A percentile compares a stretch with the other conserved stretches of the same genome.
Conservation (phyloP, 371 early-diverging fungal species). For the Enterocytospora artemiae region DNA sequence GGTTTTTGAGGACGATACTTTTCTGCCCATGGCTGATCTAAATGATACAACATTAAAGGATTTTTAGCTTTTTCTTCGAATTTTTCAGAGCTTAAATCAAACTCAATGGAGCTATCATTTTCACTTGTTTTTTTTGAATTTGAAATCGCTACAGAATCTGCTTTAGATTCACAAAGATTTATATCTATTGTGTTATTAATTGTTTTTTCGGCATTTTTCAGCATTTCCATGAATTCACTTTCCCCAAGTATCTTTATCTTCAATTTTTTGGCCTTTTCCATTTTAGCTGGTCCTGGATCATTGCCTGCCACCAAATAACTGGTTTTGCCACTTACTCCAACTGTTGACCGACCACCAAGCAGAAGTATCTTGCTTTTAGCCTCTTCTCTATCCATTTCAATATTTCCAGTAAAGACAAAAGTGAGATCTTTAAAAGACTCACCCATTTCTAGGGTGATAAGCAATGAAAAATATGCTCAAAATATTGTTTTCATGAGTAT, state of each 20-base stretch:
- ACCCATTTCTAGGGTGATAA: background rate
- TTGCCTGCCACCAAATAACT: conserved; percentile 71
- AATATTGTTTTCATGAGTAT: too few species aligned
- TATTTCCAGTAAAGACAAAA: conserved; percentile 54
- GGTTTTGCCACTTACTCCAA: conserved; percentile 73
- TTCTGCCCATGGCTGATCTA: conserved; percentile 74
- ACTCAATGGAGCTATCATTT: conserved; percentile 9
- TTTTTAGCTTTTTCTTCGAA: background rate
- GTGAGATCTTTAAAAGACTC: conserved; percentile 33
- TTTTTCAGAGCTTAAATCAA: conserved; percentile 23
- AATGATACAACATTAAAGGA: background rate
- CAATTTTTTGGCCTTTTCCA: conserved; percentile 68
- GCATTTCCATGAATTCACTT: conserved; percentile 70
- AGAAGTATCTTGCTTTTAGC: conserved; percentile 40
- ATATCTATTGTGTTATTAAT: background rate
- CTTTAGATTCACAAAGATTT: conserved; percentile 26
- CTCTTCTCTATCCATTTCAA: conserved; percentile 42
- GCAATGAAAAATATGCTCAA: too few species aligned
- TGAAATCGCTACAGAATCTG: conserved; percentile 37
- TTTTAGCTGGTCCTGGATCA: conserved; percentile 79
- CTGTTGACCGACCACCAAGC: conserved; percentile 67
- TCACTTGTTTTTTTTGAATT: conserved; percentile 1
- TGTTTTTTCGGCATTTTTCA: conserved; percentile 50
- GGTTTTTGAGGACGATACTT: conserved; percentile 76
- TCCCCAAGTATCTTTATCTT: conserved; percentile 71